phyloP scores from a whole-genome alignment of 352 stramenopile species.

The Pythium apleroticum region DNA sequence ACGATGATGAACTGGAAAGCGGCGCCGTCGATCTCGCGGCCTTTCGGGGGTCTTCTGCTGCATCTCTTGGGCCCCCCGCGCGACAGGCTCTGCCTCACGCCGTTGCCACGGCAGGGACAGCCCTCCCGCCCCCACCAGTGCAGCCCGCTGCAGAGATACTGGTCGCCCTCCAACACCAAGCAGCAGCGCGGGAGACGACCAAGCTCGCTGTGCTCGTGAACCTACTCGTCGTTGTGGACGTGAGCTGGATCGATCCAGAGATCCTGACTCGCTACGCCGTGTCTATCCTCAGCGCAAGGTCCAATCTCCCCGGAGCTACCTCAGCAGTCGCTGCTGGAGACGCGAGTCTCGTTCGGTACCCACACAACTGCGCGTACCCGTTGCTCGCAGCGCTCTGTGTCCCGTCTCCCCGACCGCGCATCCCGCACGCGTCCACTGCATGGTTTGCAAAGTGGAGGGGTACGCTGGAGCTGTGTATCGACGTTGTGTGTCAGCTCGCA shows the following conservation, averaged over 20 bases:
- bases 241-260: constrained; percentile 23
- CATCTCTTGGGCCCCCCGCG: background rate
- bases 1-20: constrained; percentile 32
- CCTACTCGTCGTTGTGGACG: constrained; percentile 24
- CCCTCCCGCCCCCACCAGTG: background rate
- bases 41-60: constrained; percentile 8
- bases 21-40: background rate
- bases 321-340: background rate
- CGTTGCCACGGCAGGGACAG: background rate
- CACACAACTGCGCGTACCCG: constrained; percentile 7
- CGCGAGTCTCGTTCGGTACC: constrained; percentile 7
- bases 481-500: constrained; percentile 24
- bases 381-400: constrained; percentile 13
- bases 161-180: constrained; percentile 22
- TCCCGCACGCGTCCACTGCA: background rate
- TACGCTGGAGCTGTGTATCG: constrained; percentile 21
- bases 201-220: constrained; percentile 27
- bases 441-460: constrained; percentile 26
- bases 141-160: constrained; percentile 21
- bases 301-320: background rate
- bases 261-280: constrained; percentile 19
- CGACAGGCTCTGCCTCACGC: background rate
- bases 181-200: constrained; percentile 15
- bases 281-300: constrained; percentile 16
- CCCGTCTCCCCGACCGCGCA: constrained; percentile 4